phyloP scores from a whole-genome alignment of 2,329 filamentous ascomycete species.

The Sodiomyces alkalinus region DNA sequence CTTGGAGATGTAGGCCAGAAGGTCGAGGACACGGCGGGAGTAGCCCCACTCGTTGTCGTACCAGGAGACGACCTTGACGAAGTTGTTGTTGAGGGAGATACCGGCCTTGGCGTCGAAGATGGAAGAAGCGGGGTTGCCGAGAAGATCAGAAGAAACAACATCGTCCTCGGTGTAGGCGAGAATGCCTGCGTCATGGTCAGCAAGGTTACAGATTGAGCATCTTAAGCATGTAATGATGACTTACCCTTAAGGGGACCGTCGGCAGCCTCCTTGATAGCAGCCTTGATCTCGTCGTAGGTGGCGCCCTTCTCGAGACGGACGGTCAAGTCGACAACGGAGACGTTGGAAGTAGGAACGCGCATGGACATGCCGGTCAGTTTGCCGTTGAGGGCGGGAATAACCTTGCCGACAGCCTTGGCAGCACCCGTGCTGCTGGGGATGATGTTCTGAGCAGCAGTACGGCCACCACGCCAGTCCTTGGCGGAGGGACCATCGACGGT shows the following conservation, averaged over 20 bases:
- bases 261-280: slow-evolving; percentile 72
- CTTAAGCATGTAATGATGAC: slow-evolving; percentile 15
- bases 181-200: slow-evolving; percentile 43
- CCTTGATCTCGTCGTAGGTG: slow-evolving; percentile 85
- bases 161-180: slow-evolving; percentile 95
- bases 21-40: slow-evolving; percentile 86
- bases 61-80: slow-evolving; percentile 97
- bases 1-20: slow-evolving; percentile 65
- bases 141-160: slow-evolving; percentile 84
- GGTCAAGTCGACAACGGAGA: slow-evolving; percentile 97
- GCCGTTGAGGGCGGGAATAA: slow-evolving; percentile 94
- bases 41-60: slow-evolving; percentile 99
- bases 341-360: slow-evolving; percentile 97
- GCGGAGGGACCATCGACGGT: slow-evolving; percentile 92
- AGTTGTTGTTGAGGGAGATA: slow-evolving; percentile 97
- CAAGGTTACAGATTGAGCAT: not conserved
- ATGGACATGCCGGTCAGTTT: slow-evolving; percentile 99
- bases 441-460: slow-evolving; percentile 98
- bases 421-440: slow-evolving; percentile 98
- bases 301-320: slow-evolving; percentile 84
- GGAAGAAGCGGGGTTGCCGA: slow-evolving; percentile 84
- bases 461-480: slow-evolving; percentile 99
- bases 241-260: slow-evolving; percentile 74
- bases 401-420: slow-evolving; percentile 99
- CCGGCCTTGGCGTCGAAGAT: slow-evolving; percentile 99